These are phyloP conservation scores for Talaromyces rugulosus DNA, from an alignment of 2,329 filamentous ascomycete species.

Conservation along the genomic window DNA sequence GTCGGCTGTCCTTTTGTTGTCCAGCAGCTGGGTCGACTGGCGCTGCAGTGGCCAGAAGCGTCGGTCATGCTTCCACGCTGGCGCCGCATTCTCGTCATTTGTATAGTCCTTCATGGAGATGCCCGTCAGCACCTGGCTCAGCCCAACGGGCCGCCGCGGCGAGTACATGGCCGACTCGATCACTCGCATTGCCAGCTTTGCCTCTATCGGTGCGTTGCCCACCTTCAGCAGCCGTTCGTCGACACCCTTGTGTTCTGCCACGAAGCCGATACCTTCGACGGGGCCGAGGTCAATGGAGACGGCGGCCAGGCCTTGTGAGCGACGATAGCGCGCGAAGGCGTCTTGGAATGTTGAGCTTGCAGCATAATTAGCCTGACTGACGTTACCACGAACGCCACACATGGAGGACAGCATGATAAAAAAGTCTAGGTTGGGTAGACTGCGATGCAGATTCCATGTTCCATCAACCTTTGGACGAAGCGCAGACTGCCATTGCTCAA, in stretches of 20 bases:
- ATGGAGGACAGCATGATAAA: slow-evolving; percentile 26
- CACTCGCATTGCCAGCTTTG: slow-evolving; percentile 9
- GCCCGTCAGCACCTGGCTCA: slow-evolving; percentile 11
- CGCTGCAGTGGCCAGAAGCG: neutral
- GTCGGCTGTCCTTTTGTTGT: neutral
- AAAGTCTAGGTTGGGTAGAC: slow-evolving; percentile 23
- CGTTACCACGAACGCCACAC: slow-evolving; percentile 23
- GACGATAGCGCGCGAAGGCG: slow-evolving; percentile 23
- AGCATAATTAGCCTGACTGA: slow-evolving; percentile 24
- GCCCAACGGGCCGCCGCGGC: slow-evolving; percentile 2
- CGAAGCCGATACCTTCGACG: slow-evolving; percentile 14
- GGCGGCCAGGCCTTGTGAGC: slow-evolving; percentile 21
- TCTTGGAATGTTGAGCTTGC: slow-evolving; percentile 25
- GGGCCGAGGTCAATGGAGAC: slow-evolving; percentile 24
- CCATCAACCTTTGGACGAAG: neutral
- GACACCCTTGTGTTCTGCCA: slow-evolving; percentile 3
- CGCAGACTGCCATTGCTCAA: neutral
- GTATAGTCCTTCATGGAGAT: neutral
- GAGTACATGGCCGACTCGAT: slow-evolving; percentile 8
- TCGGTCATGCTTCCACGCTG: neutral
- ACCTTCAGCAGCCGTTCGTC: neutral
- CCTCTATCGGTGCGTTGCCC: neutral
- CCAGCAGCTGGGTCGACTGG: slow-evolving; percentile 2
- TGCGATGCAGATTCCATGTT: slow-evolving; percentile 15
- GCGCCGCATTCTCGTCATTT: slow-evolving; percentile 8